A percentile compares a stretch with the other conserved stretches of the same genome.
Conservation (phyloP, 83 land plant genomes). For the Diphasiastrum complanatum region DNA sequence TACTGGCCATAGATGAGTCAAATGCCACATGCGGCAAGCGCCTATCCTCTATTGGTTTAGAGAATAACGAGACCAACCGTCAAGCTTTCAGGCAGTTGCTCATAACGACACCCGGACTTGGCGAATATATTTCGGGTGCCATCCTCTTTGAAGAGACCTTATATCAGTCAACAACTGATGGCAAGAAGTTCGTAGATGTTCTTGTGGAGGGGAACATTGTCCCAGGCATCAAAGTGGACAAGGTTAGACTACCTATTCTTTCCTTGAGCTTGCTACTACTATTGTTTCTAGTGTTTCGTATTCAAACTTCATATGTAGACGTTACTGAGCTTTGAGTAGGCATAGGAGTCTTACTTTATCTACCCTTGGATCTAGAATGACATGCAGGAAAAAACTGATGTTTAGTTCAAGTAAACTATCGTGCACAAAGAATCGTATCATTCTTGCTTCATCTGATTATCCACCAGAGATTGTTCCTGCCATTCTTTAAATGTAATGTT, state of each 20-base stretch:
- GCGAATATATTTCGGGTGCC: slow-evolving; percentile 37
- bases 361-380: too few relatives aligned
- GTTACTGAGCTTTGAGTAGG: too few relatives aligned
- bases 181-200: slow-evolving; percentile 37
- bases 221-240: slow-evolving; percentile 42
- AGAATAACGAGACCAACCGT: slow-evolving; percentile 40
- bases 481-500: too few relatives aligned
- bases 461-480: too few relatives aligned
- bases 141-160: slow-evolving; percentile 41
- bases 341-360: too few relatives aligned
- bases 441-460: too few relatives aligned
- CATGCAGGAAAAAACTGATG: too few relatives aligned
- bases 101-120: slow-evolving; percentile 33
- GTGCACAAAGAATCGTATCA: too few relatives aligned
- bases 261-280: background rate
- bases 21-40: slow-evolving; percentile 42
- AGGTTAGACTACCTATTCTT: slow-evolving; percentile 10
- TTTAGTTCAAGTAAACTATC: too few relatives aligned
- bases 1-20: slow-evolving; percentile 43
- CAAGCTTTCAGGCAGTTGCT: slow-evolving; percentile 39
- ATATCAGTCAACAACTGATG: slow-evolving; percentile 37
- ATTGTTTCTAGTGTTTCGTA: background rate
- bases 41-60: slow-evolving; percentile 37
- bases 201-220: slow-evolving; percentile 24
- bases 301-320: too few relatives aligned